Base-by-base conservation (phyloP, 2,329 filamentous ascomycete genomes). In the Pezicula neosporulosa region DNA sequence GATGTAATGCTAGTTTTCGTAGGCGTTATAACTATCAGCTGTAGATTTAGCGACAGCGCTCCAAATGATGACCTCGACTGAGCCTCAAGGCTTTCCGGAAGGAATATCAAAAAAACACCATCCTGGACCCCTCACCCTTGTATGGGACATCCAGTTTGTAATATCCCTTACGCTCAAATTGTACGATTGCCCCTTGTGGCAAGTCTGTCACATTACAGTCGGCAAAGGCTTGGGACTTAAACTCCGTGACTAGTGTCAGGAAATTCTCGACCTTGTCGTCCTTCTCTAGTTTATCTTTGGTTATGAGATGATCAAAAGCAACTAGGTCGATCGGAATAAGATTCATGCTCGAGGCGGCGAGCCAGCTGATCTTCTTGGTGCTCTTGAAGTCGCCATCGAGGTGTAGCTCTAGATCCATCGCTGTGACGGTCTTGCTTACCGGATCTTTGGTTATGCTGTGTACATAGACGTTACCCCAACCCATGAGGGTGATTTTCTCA, bases 341-440 rank as follows among this genome's bases (percentile, higher is more conserved):
- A 53, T 87, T 81, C 72, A 93, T 88, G 42, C 81, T 82, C 59
- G 89, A 82, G 1, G 80, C 81, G 1, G 90, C 86, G 44, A 97
- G 76, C 93, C 93, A 97, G 62, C 92, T 97, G 36, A 97, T 97
- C 83, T 97, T 97, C 65, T 90, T 85, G 0, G 93, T 97, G 66
- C 89, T 87, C 78, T 96, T 96, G 70, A 97, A 89, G 69, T 97
- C 93, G 51, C 92, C 92, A 63, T 88, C 83, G 46, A 97, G 82
- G 70, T 97, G 87, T 15, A 97, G 82, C 72, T 96, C 90, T 49
- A 94, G 77, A 51, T 88, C 87, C 36, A 96, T 77, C 35, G 73
- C 75, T 10, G 84, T 86, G 62, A 96, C 84, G 44, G 81, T 75
- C 51, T 74, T 70, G 21, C 21, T 5, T 21, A 5, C 5, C 21